Evolutionary conservation across 495 filamentous ascomycete genomes (phyloP).

Genomic region (Penicillium coprophilum): DNA sequence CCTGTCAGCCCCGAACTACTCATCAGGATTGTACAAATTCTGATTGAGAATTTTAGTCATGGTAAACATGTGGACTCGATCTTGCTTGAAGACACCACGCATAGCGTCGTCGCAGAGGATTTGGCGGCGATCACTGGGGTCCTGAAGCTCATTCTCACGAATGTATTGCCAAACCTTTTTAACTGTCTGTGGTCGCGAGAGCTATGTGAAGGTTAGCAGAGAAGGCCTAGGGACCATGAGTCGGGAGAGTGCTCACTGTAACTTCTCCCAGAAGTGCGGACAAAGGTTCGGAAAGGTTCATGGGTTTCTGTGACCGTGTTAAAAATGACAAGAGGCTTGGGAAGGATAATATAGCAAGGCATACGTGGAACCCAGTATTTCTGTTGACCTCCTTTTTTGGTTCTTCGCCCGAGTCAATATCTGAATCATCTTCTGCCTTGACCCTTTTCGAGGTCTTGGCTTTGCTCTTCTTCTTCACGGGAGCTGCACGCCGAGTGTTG

Average conservation of each 20-base stretch:
- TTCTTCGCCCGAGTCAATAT: conserved; percentile 62
- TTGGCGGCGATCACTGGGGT: conserved; percentile 84
- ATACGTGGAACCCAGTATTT: conserved; percentile 67
- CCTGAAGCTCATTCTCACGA: conserved; percentile 81
- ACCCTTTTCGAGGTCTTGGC: conserved; percentile 77
- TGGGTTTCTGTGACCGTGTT: conserved; percentile 53
- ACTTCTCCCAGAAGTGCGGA: conserved; percentile 62
- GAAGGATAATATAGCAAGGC: conserved; percentile 19
- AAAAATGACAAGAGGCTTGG: conserved; percentile 8
- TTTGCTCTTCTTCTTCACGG: conserved; percentile 64
- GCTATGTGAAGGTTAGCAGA: conserved; percentile 42
- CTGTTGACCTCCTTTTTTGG: conserved; percentile 63
- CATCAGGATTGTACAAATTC: conserved; percentile 64
- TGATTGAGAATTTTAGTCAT: conserved; percentile 84
- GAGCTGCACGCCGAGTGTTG: conserved; percentile 54
- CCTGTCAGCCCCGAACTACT: conserved; percentile 39
- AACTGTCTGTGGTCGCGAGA: conserved; percentile 91
- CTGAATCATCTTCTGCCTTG: conserved; percentile 76
- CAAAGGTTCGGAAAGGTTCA: conserved; percentile 64
- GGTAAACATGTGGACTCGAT: conserved; percentile 95
- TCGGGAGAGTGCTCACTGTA: conserved; percentile 45
- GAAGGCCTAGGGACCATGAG: not conserved
- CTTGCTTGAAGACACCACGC: conserved; percentile 85
- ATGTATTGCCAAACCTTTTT: conserved; percentile 96
- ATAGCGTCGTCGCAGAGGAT: conserved; percentile 90